These are phyloP conservation scores for Trapa incisa DNA, from an alignment of 345 rosid species.

Conservation along the genomic window DNA sequence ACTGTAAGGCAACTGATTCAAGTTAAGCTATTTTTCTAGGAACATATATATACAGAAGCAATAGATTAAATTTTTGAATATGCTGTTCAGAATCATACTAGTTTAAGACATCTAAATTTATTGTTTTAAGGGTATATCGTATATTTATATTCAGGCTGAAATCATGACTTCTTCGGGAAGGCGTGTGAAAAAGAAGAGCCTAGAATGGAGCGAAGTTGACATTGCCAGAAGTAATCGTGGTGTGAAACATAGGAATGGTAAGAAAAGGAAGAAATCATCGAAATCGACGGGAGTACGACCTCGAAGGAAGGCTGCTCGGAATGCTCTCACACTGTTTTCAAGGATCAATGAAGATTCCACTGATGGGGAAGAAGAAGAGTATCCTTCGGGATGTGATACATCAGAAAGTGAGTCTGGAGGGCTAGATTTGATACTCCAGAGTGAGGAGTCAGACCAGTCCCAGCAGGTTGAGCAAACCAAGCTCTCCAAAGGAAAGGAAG, in stretches of 20 bases:
- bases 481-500: constrained; percentile 60
- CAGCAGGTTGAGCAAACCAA: constrained; percentile 35
- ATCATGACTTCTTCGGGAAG: constrained; percentile 87
- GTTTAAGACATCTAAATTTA: neutral
- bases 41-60: neutral
- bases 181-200: constrained; percentile 76
- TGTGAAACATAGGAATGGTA: constrained; percentile 45
- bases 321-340: constrained; percentile 76
- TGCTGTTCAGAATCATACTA: neutral
- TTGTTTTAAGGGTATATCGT: neutral
- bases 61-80: neutral
- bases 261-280: constrained; percentile 28
- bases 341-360: constrained; percentile 69
- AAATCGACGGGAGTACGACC: constrained; percentile 65
- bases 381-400: constrained; percentile 46
- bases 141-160: constrained; percentile 35
- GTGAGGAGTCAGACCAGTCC: constrained; percentile 54
- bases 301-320: constrained; percentile 88
- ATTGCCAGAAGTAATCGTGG: constrained; percentile 25
- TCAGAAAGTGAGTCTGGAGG: constrained; percentile 61
- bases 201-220: constrained; percentile 59
- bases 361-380: constrained; percentile 47
- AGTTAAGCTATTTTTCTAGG: too few relatives aligned
- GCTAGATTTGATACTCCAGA: constrained; percentile 44
- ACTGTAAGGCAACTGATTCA: too few relatives aligned